A percentile compares a stretch with the other conserved stretches of the same genome.
phyloP scores from a whole-genome alignment of 2,329 filamentous ascomycete species.

The Microsporum ferrugineum region DNA sequence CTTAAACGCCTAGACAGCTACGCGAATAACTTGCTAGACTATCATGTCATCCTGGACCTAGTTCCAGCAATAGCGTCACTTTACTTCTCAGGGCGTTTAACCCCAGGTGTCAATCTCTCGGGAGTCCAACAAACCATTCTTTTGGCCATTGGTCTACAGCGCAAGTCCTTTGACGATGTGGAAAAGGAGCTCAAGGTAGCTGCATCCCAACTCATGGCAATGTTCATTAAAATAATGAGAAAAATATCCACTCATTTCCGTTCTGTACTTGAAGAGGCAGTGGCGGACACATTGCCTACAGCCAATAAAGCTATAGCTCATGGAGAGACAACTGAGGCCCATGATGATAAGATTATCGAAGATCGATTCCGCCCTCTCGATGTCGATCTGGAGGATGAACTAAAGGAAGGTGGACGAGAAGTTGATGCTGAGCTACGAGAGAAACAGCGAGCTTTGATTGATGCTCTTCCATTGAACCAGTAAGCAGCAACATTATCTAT shows the following conservation, averaged over 20 bases:
- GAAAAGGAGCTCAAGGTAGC: constrained; percentile 66
- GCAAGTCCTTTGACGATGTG: constrained; percentile 71
- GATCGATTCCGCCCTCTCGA: constrained; percentile 60
- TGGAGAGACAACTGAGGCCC: constrained; percentile 45
- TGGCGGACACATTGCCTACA: constrained; percentile 54
- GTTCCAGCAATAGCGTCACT: constrained; percentile 69
- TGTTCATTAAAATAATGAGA: constrained; percentile 93
- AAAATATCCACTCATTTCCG: constrained; percentile 76
- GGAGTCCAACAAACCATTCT: constrained; percentile 80
- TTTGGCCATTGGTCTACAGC: constrained; percentile 80
- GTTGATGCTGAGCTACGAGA: constrained; percentile 58
- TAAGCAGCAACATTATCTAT: constrained; percentile 37
- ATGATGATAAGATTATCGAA: constrained; percentile 57
- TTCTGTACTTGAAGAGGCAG: constrained; percentile 60
- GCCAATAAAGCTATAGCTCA: constrained; percentile 32
- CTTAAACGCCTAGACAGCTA: constrained; percentile 91
- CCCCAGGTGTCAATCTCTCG: constrained; percentile 55
- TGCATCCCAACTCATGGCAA: constrained; percentile 72
- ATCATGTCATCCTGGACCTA: constrained; percentile 92
- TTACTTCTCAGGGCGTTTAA: constrained; percentile 73
- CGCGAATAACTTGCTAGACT: constrained; percentile 92
- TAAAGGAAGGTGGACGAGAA: constrained; percentile 72
- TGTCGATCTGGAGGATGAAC: constrained; percentile 63
- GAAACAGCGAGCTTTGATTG: constrained; percentile 78
- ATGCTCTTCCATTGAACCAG: constrained; percentile 79